phyloP scores from a whole-genome alignment of 2,329 filamentous ascomycete species.

The Scedosporium boydii region DNA sequence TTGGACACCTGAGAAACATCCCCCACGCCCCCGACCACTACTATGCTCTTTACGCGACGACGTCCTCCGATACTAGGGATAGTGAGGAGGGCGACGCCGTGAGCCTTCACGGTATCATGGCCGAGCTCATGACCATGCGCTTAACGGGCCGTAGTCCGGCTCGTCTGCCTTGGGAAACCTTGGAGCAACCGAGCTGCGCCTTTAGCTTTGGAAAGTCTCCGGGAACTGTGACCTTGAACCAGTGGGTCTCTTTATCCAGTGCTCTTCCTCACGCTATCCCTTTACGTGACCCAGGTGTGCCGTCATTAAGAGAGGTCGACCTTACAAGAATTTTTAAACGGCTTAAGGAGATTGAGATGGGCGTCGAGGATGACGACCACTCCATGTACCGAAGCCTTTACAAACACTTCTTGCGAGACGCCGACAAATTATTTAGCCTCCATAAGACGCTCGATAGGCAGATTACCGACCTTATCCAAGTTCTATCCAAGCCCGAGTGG shows the following conservation, averaged over 20 bases:
- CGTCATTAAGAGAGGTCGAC: constrained; percentile 48
- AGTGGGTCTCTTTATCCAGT: constrained; percentile 54
- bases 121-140: constrained; percentile 47
- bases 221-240: constrained; percentile 63
- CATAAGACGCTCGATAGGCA: constrained; percentile 54
- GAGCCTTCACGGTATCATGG: constrained; percentile 45
- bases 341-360: constrained; percentile 47
- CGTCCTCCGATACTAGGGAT: constrained; percentile 30
- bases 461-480: constrained; percentile 62
- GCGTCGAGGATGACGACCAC: constrained; percentile 47
- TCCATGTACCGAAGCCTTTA: constrained; percentile 58
- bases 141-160: constrained; percentile 33
- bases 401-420: constrained; percentile 56
- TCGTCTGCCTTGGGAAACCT: constrained; percentile 54
- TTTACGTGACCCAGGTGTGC: constrained; percentile 46
- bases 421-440: constrained; percentile 41
- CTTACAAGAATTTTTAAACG: constrained; percentile 48
- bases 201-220: constrained; percentile 57
- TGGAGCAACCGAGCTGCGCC: constrained; percentile 65
- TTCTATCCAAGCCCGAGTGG: constrained; percentile 60
- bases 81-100: constrained; percentile 35
- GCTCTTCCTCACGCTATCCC: constrained; percentile 44
- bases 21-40: constrained; percentile 46
- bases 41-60: constrained; percentile 31
- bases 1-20: constrained; percentile 42